These are phyloP conservation scores for Fusarium incarnatum DNA, from an alignment of 2,329 filamentous ascomycete genomes.

Conservation along the genomic window DNA sequence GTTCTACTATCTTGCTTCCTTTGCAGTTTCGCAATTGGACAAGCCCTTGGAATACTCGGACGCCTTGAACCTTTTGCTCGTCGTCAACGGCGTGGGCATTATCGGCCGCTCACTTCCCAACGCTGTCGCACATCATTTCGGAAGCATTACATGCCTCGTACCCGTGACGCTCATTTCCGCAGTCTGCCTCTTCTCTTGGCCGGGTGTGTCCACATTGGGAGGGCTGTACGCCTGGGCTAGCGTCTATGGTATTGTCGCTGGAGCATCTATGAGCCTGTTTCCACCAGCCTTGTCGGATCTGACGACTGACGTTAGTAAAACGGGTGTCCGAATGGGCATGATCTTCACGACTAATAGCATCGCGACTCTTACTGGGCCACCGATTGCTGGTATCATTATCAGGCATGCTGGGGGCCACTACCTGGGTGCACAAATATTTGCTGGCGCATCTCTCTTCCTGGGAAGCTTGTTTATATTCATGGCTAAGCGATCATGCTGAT, in stretches of 20 bases:
- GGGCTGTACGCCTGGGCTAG: slow-evolving; percentile 47
- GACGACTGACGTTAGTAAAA: slow-evolving; percentile 48
- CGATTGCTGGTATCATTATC: slow-evolving; percentile 46
- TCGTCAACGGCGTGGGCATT: slow-evolving; percentile 11
- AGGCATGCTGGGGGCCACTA: slow-evolving; percentile 31
- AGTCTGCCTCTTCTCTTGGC: slow-evolving; percentile 49
- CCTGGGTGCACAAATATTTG: slow-evolving; percentile 44
- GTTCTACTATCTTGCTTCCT: slow-evolving; percentile 11
- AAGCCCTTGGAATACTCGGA: background rate
- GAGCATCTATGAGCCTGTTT: slow-evolving; percentile 63
- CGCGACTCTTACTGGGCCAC: slow-evolving; percentile 46
- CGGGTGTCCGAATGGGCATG: slow-evolving; percentile 53
- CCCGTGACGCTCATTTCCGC: slow-evolving; percentile 47
- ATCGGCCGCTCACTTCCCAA: slow-evolving; percentile 8
- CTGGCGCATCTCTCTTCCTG: slow-evolving; percentile 36
- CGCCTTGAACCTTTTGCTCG: background rate
- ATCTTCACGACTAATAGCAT: slow-evolving; percentile 50
- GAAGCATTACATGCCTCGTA: slow-evolving; percentile 64
- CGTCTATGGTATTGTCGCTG: slow-evolving; percentile 64
- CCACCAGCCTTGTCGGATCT: slow-evolving; percentile 61
- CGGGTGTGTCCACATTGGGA: slow-evolving; percentile 34
- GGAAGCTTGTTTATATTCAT: slow-evolving; percentile 19
- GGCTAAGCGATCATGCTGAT: background rate
- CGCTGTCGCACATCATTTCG: slow-evolving; percentile 50
- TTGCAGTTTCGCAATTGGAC: slow-evolving; percentile 7